Base-by-base conservation (phyloP, 805 yeast species). In the Candida yuanshanica region DNA sequence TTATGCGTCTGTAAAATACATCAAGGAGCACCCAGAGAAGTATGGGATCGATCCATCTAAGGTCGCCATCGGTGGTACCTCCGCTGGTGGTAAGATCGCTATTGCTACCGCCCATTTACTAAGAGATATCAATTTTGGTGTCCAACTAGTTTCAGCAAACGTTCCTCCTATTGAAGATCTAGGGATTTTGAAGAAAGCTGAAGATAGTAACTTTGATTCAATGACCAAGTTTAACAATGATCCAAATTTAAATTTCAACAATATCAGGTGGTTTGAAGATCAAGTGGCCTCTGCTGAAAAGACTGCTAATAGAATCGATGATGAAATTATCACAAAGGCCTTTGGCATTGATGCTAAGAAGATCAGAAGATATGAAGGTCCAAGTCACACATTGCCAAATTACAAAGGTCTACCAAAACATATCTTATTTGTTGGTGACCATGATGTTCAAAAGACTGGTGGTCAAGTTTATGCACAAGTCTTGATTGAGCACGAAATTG, bases 1-100 rank as follows among this genome's bases (percentile, higher is more conserved):
- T 17, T 66, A 55, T 43, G 63, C 59, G 39, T 49, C 71, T 21
- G 18, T 22, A 6, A n/a, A 29, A 9, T 29, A 16, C 4, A 20
- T 29, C 2, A 29, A 29, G 17, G 33, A 29, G 11, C 12, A 23
- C 3, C 16, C 33, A 4, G 20, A 13, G 18, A 31, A 21, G 11
- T 37, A 13, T 37, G 32, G 35, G 7, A 32, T 37, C 20, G 36
- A 37, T 24, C 20, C 21, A 17, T 7, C 20, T n/a, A 39, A 22
- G 10, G 14, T 39, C 12, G 34, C 38, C 5, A 21, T 34, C 23
- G 42, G 38, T 21, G 42, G 42, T 11, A 16, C 22, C 17, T 34
- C 38, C 8, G 37, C 41, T 18, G 41, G 41, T 20, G 36, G 36
- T 13, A 33, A 33, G n/a, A 21, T 38, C 25, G 31, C 40, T 6